Evolutionary conservation across 2,329 filamentous ascomycete genomes (phyloP).

Genomic region (Aspergillus novoparasiticus): DNA sequence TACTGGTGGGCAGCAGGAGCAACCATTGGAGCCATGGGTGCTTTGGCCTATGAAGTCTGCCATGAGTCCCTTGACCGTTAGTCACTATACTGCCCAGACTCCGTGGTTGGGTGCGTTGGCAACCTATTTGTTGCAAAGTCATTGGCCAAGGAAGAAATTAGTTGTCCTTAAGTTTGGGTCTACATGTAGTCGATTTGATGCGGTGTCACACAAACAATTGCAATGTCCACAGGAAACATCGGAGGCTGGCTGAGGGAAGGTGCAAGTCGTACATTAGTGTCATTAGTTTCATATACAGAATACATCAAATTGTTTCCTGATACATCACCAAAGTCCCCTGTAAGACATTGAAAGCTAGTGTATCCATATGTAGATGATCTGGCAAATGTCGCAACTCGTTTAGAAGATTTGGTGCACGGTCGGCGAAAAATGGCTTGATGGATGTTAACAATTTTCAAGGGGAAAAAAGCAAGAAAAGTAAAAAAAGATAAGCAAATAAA

Average conservation of each 20-base stretch:
- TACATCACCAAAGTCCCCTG: background rate
- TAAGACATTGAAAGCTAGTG: background rate
- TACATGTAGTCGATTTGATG: background rate
- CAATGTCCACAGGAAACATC: background rate
- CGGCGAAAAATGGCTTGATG: background rate
- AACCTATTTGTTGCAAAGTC: background rate
- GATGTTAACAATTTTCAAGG: background rate
- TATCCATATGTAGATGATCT: too few relatives aligned
- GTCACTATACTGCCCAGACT: background rate
- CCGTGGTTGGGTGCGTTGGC: background rate
- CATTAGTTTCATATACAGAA: background rate
- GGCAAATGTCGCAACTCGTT: too few relatives aligned
- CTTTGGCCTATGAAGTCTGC: background rate
- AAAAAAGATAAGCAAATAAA: background rate
- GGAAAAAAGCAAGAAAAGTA: background rate
- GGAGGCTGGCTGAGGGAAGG: background rate
- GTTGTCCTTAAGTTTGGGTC: background rate
- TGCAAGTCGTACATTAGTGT: background rate
- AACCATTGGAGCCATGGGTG: background rate
- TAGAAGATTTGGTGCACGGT: background rate
- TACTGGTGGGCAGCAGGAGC: background rate
- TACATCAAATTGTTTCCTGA: background rate
- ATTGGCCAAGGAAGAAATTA: background rate
- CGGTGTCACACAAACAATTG: slow-evolving; percentile 4
- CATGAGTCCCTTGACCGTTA: background rate